phyloP scores from a whole-genome alignment of 805 yeast genomes.

The Huiozyma naganishii region DNA sequence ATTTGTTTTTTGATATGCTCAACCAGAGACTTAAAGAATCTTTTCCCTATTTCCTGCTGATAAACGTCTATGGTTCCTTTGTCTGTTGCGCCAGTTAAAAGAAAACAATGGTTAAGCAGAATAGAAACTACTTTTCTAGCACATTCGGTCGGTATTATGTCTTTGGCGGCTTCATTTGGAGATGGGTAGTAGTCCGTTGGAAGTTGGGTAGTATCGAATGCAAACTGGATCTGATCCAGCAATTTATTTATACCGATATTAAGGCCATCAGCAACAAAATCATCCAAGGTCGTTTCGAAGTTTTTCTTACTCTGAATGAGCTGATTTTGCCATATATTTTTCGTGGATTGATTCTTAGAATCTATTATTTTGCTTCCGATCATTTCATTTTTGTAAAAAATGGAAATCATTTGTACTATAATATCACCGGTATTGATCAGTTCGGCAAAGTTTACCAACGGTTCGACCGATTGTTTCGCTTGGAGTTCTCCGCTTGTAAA shows the following conservation, averaged over 20 bases:
- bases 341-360: constrained; percentile 27
- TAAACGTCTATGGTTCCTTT: constrained; percentile 82
- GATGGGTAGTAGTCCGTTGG: constrained; percentile 55
- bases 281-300: constrained; percentile 74
- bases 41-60: constrained; percentile 85
- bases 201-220: constrained; percentile 43
- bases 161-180: constrained; percentile 6
- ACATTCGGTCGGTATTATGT: constrained; percentile 48
- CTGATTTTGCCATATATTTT: constrained; percentile 66
- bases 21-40: constrained; percentile 67
- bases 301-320: constrained; percentile 70
- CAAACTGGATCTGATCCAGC: constrained; percentile 65
- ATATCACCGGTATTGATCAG: constrained; percentile 87
- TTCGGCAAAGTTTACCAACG: constrained; percentile 78
- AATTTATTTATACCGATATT: constrained; percentile 87
- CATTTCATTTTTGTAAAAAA: constrained; percentile 82
- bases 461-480: constrained; percentile 43
- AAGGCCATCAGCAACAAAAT: constrained; percentile 83
- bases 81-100: constrained; percentile 75
- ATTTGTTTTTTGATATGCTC: constrained; percentile 65
- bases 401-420: constrained; percentile 83
- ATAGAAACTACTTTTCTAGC: constrained; percentile 53
- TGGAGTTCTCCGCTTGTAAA: background rate
- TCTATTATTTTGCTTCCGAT: constrained; percentile 43
- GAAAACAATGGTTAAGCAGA: constrained; percentile 57